phyloP scores from a whole-genome alignment of 331 rosid species.

The Quercus lobata region DNA sequence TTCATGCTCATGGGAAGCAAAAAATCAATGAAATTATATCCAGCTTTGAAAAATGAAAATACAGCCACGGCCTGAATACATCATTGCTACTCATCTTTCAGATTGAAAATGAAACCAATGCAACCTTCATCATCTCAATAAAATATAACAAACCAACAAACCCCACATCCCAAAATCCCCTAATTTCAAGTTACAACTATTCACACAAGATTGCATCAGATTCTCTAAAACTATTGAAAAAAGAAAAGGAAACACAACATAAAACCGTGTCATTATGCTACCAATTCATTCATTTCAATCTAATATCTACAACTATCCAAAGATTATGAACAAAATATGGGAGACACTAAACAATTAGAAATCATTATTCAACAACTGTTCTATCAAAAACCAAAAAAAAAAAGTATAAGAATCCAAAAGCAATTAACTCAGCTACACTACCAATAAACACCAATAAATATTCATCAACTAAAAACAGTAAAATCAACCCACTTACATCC shows the following conservation, averaged over 20 bases:
- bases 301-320: background rate
- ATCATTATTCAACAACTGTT: conserved; percentile 30
- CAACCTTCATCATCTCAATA: background rate
- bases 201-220: no score
- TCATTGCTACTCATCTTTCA: no score
- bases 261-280: background rate
- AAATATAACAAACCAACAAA: background rate
- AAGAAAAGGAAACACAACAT: background rate
- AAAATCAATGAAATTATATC: no score
- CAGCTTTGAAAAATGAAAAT: no score
- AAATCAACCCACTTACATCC: conserved; percentile 19
- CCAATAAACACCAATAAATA: conserved; percentile 15
- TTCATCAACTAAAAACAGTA: conserved; percentile 7
- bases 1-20: no score
- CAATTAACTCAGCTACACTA: conserved; percentile 17
- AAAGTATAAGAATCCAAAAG: conserved; percentile 1
- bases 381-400: background rate
- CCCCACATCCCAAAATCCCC: background rate
- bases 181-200: background rate
- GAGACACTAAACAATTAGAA: conserved; percentile 5
- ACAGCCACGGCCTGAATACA: no score
- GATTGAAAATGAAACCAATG: no score
- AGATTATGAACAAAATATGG: conserved; percentile 16
- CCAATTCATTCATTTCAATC: conserved; percentile 20
- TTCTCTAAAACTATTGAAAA: background rate